Conservation (phyloP, 2,329 filamentous ascomycete species). For the Parasarocladium wereldwijsianum region DNA sequence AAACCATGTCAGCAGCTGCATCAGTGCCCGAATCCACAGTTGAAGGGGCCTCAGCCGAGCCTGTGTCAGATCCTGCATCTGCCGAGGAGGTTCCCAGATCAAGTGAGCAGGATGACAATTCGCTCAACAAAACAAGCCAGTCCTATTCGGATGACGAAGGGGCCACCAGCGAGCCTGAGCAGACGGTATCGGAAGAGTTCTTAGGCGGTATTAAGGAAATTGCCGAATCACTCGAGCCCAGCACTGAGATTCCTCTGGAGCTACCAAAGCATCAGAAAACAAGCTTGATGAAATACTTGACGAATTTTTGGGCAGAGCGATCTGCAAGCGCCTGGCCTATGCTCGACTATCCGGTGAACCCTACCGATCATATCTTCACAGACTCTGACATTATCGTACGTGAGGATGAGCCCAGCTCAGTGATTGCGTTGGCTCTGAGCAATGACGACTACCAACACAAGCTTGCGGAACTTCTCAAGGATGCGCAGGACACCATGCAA, state of each 20-base stretch:
- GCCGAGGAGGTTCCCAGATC: too few species aligned
- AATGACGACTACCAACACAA: slow-evolving; percentile 79
- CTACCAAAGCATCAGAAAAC: slow-evolving; percentile 87
- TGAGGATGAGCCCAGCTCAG: slow-evolving; percentile 91
- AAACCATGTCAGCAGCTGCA: too few species aligned
- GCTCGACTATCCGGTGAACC: slow-evolving; percentile 79
- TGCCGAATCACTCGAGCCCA: slow-evolving; percentile 46
- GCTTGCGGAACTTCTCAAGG: slow-evolving; percentile 48
- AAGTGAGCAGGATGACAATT: slow-evolving; percentile 1
- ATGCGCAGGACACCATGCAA: slow-evolving; percentile 28
- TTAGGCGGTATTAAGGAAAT: slow-evolving; percentile 47
- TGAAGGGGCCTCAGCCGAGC: slow-evolving; percentile 29
- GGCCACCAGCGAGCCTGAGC: slow-evolving; percentile 56
- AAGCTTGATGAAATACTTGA: slow-evolving; percentile 87
- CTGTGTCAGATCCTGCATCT: slow-evolving; percentile 8
- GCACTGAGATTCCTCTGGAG: slow-evolving; percentile 49
- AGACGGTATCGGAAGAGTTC: slow-evolving; percentile 53
- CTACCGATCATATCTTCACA: slow-evolving; percentile 87
- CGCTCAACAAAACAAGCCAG: slow-evolving; percentile 21
- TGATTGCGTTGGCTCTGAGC: slow-evolving; percentile 84
- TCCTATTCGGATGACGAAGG: slow-evolving; percentile 57
- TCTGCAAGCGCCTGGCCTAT: slow-evolving; percentile 89
- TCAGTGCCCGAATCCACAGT: slow-evolving; percentile 25
- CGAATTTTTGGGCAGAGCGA: slow-evolving; percentile 95
- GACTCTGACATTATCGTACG: slow-evolving; percentile 95